These are phyloP conservation scores for Pneumocystis oryctolagi DNA, from an alignment of 1,139 yeast genomes.

Conservation along the genomic window DNA sequence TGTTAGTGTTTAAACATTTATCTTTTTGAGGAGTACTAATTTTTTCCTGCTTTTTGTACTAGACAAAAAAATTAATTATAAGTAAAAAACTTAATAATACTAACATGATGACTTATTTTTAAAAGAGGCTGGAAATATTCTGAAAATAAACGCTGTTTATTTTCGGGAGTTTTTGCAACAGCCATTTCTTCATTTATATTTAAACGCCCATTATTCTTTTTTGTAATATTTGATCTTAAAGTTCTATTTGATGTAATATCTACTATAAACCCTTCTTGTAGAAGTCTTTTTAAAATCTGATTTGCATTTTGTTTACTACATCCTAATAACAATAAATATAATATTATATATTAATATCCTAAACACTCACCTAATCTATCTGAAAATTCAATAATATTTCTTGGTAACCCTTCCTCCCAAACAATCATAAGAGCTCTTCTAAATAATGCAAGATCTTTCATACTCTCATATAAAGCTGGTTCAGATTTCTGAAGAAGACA, in stretches of 20 bases:
- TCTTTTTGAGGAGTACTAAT: background rate
- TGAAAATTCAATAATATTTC: background rate
- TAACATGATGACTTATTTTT: background rate
- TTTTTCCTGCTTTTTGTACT: background rate
- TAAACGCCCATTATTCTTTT: background rate
- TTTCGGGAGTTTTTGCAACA: background rate
- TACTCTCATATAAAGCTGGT: background rate
- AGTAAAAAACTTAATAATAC: background rate
- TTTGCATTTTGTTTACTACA: background rate
- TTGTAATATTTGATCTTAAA: background rate
- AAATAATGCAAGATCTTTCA: background rate
- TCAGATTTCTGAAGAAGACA: constrained; percentile 2
- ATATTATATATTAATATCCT: background rate
- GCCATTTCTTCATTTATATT: background rate
- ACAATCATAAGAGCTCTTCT: constrained; percentile 1
- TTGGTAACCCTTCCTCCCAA: constrained; percentile 1
- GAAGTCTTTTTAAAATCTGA: background rate
- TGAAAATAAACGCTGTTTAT: background rate
- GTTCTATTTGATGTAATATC: background rate
- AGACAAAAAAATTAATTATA: background rate
- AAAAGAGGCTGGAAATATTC: constrained; percentile 12
- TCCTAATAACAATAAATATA: background rate
- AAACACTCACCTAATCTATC: background rate
- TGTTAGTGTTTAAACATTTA: background rate
- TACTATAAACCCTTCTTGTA: background rate